Percentiles rank a stretch among this genome's conserved stretches.
These are phyloP conservation scores for Cyphellophora attinorum DNA, from an alignment of 2,329 filamentous ascomycete species.

Conservation along the genomic window DNA sequence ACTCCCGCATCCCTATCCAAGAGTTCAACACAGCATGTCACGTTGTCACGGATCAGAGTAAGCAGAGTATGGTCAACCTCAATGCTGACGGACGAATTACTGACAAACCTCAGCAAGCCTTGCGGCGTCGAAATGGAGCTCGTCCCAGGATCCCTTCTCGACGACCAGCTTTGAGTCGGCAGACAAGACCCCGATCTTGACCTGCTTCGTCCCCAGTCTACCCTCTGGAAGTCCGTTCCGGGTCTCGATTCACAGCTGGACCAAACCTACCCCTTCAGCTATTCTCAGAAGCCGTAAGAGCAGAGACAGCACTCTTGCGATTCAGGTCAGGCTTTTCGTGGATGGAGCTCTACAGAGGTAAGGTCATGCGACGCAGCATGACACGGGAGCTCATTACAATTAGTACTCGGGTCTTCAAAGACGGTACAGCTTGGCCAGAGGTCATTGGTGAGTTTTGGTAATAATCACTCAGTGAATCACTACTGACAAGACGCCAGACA, in stretches of 20 bases:
- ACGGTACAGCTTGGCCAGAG: constrained; percentile 33
- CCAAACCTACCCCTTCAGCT: constrained; percentile 49
- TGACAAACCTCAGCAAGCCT: no score
- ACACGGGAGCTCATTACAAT: no score
- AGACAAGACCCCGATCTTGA: constrained; percentile 53
- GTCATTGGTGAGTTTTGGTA: constrained; percentile 14
- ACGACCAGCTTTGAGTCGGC: constrained; percentile 12
- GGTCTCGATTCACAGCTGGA: constrained; percentile 69
- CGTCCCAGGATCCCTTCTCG: neutral
- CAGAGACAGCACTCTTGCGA: constrained; percentile 46
- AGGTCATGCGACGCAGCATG: no score
- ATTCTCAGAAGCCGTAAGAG: constrained; percentile 48
- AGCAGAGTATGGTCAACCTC: constrained; percentile 9
- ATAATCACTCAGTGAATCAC: neutral
- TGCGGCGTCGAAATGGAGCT: neutral
- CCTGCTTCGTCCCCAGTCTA: constrained; percentile 62
- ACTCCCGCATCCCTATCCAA: constrained; percentile 60
- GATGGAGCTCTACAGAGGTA: constrained; percentile 59
- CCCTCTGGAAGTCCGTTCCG: constrained; percentile 51
- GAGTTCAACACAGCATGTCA: constrained; percentile 76
- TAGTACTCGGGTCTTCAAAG: constrained; percentile 10
- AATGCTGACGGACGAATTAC: neutral
- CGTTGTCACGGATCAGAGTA: constrained; percentile 41
- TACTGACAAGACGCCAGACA: neutral
- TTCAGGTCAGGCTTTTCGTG: constrained; percentile 58